These are phyloP conservation scores for Purpureocillium takamizusanense DNA, from an alignment of 2,329 filamentous ascomycete species.

Conservation along the genomic window DNA sequence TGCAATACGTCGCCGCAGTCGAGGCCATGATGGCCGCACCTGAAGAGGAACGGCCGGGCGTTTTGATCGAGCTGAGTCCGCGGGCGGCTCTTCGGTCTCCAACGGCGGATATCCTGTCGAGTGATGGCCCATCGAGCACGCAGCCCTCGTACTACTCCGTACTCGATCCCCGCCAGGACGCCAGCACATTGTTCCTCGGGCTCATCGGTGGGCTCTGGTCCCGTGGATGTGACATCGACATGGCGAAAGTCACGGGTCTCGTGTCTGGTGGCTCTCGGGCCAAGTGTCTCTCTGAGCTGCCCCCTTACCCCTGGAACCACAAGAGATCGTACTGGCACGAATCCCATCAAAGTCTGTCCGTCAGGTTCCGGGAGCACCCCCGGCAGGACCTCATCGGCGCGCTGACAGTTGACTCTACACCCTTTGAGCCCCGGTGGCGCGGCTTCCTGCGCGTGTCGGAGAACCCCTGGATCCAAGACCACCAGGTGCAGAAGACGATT, in stretches of 20 bases:
- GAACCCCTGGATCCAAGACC: conserved; percentile 43
- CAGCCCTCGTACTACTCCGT: conserved; percentile 15
- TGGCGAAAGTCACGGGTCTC: conserved; percentile 19
- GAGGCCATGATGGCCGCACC: conserved; percentile 20
- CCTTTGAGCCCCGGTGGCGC: conserved; percentile 38
- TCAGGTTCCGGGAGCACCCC: conserved; percentile 33
- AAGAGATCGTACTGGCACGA: conserved; percentile 44
- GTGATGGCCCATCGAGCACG: conserved; percentile 2
- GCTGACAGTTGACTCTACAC: conserved; percentile 31
- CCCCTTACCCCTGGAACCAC: conserved; percentile 47
- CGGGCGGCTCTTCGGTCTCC: conserved; percentile 25
- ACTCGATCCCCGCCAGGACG: conserved; percentile 16
- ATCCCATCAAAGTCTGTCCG: conserved; percentile 32
- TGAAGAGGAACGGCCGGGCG: conserved; percentile 17
- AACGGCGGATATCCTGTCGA: conserved; percentile 23
- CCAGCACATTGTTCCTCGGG: conserved; percentile 16
- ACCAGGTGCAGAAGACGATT: conserved; percentile 39
- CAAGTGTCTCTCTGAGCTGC: conserved; percentile 35
- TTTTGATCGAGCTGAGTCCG: conserved; percentile 34
- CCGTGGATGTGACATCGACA: conserved; percentile 19
- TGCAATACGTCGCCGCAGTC: conserved; percentile 33
- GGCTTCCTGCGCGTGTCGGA: conserved; percentile 38
- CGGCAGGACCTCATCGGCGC: conserved; percentile 43
- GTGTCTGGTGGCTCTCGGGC: conserved; percentile 6
- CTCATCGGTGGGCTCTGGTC: conserved; percentile 27